These are phyloP conservation scores for Ceratobasidium sp. DNA, from an alignment of 1,284 basidiomycete genomes.

Conservation along the genomic window DNA sequence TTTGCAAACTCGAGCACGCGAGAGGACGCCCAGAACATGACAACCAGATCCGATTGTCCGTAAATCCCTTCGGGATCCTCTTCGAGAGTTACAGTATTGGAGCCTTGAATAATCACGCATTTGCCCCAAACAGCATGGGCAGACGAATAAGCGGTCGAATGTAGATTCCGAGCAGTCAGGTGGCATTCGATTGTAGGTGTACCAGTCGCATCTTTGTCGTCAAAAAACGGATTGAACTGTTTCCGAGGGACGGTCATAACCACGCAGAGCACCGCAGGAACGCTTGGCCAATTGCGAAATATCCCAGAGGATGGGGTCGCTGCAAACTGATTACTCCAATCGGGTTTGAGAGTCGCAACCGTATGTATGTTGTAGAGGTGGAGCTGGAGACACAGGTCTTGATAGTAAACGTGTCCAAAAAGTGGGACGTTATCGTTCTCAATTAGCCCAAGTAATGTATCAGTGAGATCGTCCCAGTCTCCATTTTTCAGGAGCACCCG, in stretches of 20 bases:
- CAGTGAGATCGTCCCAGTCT: too few species aligned
- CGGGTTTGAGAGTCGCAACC: neutral
- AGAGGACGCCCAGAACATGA: conserved; percentile 29
- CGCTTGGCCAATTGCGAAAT: neutral
- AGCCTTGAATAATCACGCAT: neutral
- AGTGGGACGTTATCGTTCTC: too few species aligned
- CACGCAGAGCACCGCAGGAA: conserved; percentile 18
- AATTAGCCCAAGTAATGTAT: too few species aligned
- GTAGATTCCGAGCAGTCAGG: neutral
- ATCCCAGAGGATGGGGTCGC: neutral
- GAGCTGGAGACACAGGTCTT: conserved; percentile 18
- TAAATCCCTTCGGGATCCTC: neutral
- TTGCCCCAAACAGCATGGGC: conserved; percentile 17
- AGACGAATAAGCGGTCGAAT: neutral
- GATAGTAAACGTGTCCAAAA: neutral
- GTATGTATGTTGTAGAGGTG: conserved; percentile 15
- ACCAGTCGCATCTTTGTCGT: neutral
- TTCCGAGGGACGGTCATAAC: conserved; percentile 16
- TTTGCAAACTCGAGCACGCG: too few species aligned
- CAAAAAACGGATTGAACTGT: neutral
- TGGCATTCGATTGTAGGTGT: conserved; percentile 1
- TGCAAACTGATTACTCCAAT: neutral
- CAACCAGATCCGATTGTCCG: conserved; percentile 16
- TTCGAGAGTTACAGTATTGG: neutral
- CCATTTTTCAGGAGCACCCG: too few species aligned